phyloP scores from a whole-genome alignment of 2,329 filamentous ascomycete species.

The Fragosphaeria purpurea region DNA sequence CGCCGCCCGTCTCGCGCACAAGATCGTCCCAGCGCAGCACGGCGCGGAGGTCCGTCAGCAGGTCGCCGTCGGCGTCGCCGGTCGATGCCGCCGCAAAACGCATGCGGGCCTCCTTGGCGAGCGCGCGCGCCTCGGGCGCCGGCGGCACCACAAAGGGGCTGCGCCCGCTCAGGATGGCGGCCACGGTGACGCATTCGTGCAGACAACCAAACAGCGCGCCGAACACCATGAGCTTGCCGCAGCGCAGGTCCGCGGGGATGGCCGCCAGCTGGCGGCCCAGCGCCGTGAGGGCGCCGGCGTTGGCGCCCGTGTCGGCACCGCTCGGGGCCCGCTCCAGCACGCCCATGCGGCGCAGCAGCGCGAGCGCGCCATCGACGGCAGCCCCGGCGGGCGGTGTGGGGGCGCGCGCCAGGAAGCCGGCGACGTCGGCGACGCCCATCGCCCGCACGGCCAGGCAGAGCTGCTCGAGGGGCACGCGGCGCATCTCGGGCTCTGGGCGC shows the following conservation, averaged over 20 bases:
- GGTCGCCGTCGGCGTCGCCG: conserved; percentile 63
- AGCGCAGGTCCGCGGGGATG: conserved; percentile 87
- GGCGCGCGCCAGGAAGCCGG: conserved; percentile 70
- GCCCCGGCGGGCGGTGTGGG: conserved; percentile 79
- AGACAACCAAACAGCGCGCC: conserved; percentile 89
- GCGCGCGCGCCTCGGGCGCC: conserved; percentile 63
- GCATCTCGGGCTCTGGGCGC: conserved; percentile 86
- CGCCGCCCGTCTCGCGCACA: conserved; percentile 33
- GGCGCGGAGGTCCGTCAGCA: conserved; percentile 77
- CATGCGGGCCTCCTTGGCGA: conserved; percentile 65
- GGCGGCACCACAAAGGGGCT: conserved; percentile 80
- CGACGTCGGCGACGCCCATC: conserved; percentile 82
- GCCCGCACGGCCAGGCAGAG: conserved; percentile 89
- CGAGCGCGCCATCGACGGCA: conserved; percentile 78
- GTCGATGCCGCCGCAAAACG: conserved; percentile 53
- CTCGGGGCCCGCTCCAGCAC: conserved; percentile 50
- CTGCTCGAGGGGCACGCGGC: conserved; percentile 85
- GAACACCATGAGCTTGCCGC: conserved; percentile 91
- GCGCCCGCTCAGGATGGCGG: conserved; percentile 70
- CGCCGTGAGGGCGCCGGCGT: conserved; percentile 59
- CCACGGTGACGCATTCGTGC: conserved; percentile 78
- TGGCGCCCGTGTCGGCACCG: not conserved
- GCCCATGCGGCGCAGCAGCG: conserved; percentile 72
- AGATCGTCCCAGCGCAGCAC: conserved; percentile 74
- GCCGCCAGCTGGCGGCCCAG: conserved; percentile 88